Evolutionary conservation across 306 rosid genomes (phyloP).

Genomic region (Morella rubra): DNA sequence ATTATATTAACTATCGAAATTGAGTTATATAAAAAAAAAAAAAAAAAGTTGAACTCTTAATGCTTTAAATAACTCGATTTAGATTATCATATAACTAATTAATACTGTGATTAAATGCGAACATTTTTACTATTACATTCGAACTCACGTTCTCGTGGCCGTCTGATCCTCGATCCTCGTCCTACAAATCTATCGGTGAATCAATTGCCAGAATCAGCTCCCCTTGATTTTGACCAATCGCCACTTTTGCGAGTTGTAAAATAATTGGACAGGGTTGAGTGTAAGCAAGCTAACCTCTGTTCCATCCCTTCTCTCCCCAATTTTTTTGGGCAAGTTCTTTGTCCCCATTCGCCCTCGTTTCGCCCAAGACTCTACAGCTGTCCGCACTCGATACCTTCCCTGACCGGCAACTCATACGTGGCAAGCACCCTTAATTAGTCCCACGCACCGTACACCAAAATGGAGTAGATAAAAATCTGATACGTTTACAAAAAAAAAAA

Average conservation of each 20-base stretch:
- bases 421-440: constrained; percentile 4
- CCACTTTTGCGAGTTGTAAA: background rate
- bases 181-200: background rate
- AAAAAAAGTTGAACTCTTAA: too few species aligned
- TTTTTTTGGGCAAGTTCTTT: background rate
- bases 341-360: constrained; percentile 12
- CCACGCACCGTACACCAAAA: constrained; percentile 9
- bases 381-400: constrained; percentile 22
- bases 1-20: too few species aligned
- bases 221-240: background rate
- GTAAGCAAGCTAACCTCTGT: constrained; percentile 18
- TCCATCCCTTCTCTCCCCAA: too few species aligned
- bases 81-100: too few species aligned
- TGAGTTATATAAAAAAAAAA: too few species aligned
- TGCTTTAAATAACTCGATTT: too few species aligned
- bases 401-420: constrained; percentile 28
- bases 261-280: constrained; percentile 20
- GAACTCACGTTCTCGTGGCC: too few species aligned
- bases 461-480: background rate
- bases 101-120: too few species aligned
- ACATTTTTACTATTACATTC: too few species aligned
- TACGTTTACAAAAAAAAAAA: too few species aligned
- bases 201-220: background rate
- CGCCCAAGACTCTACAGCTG: constrained; percentile 9
- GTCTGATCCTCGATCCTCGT: too few species aligned